phyloP scores from a whole-genome alignment of 2,329 filamentous ascomycete genomes.

The Rosellinia necatrix region DNA sequence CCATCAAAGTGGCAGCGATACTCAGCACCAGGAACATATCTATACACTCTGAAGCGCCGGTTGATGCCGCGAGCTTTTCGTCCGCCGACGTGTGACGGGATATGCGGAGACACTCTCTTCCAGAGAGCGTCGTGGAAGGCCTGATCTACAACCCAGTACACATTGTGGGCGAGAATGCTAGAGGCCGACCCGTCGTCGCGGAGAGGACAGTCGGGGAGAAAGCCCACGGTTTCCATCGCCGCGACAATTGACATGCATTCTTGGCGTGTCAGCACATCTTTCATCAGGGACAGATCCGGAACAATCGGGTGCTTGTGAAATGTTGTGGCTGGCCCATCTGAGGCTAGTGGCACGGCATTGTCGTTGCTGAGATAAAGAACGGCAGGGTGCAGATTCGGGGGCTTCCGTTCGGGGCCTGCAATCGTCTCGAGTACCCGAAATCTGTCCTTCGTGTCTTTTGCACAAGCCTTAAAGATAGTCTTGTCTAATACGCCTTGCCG shows the following conservation, averaged over 20 bases:
- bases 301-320: constrained; percentile 66
- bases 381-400: constrained; percentile 69
- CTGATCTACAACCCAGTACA: constrained; percentile 29
- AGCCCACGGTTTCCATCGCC: constrained; percentile 67
- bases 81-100: constrained; percentile 55
- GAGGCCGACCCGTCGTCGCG: constrained; percentile 38
- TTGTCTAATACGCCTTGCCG: constrained; percentile 64
- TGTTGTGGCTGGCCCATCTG: constrained; percentile 51
- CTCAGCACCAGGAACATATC: constrained; percentile 74
- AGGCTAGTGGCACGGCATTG: constrained; percentile 58
- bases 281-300: constrained; percentile 63
- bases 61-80: constrained; percentile 67
- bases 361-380: constrained; percentile 66
- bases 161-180: constrained; percentile 29
- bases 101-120: constrained; percentile 21
- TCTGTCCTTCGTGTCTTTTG: constrained; percentile 43
- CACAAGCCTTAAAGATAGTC: constrained; percentile 52
- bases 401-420: constrained; percentile 63
- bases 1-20: constrained; percentile 74
- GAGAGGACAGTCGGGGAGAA: constrained; percentile 69
- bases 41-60: constrained; percentile 71
- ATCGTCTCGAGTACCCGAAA: constrained; percentile 67
- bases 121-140: constrained; percentile 27
- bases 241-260: constrained; percentile 71
- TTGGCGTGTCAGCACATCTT: constrained; percentile 60